A percentile compares a stretch with the other conserved stretches of the same genome.
Conservation (phyloP, 2,329 filamentous ascomycete species). For the Calonectria pseudoturangicola region DNA sequence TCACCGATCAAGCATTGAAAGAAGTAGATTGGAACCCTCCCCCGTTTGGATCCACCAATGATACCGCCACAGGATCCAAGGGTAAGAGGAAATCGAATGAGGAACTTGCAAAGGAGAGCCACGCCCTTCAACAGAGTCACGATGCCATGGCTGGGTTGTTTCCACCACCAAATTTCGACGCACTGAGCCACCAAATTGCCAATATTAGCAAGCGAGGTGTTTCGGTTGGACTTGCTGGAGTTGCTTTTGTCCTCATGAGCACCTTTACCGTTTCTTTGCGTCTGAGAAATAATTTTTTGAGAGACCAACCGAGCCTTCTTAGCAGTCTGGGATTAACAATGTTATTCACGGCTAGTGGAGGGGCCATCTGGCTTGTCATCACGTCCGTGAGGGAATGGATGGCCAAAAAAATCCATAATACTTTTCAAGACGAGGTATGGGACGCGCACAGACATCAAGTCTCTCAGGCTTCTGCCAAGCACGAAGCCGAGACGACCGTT, state of each 20-base stretch:
- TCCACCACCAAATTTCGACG: slow-evolving; percentile 69
- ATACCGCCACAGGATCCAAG: slow-evolving; percentile 61
- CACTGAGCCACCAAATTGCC: slow-evolving; percentile 59
- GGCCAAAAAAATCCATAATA: slow-evolving; percentile 74
- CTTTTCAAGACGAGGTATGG: slow-evolving; percentile 83
- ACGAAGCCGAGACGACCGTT: slow-evolving; percentile 77
- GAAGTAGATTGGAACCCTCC: slow-evolving; percentile 57
- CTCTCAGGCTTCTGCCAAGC: slow-evolving; percentile 62
- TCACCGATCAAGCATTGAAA: slow-evolving; percentile 76
- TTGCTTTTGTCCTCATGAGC: slow-evolving; percentile 57
- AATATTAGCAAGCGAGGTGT: slow-evolving; percentile 58
- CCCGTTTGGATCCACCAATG: slow-evolving; percentile 60
- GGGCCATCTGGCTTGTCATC: slow-evolving; percentile 60
- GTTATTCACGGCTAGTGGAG: slow-evolving; percentile 53
- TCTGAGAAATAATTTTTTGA: slow-evolving; percentile 37
- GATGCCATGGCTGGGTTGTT: slow-evolving; percentile 66
- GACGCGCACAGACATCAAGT: slow-evolving; percentile 75
- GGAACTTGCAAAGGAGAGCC: slow-evolving; percentile 61
- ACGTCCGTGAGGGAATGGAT: slow-evolving; percentile 75
- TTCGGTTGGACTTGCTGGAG: slow-evolving; percentile 62
- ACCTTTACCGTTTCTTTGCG: slow-evolving; percentile 51
- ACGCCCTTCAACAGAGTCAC: slow-evolving; percentile 61
- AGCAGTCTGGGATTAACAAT: slow-evolving; percentile 51
- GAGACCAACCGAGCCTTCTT: slow-evolving; percentile 45
- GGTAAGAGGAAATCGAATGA: slow-evolving; percentile 63